Conservation (phyloP, 805 yeast species). For the Komagataella mondaviorum region DNA sequence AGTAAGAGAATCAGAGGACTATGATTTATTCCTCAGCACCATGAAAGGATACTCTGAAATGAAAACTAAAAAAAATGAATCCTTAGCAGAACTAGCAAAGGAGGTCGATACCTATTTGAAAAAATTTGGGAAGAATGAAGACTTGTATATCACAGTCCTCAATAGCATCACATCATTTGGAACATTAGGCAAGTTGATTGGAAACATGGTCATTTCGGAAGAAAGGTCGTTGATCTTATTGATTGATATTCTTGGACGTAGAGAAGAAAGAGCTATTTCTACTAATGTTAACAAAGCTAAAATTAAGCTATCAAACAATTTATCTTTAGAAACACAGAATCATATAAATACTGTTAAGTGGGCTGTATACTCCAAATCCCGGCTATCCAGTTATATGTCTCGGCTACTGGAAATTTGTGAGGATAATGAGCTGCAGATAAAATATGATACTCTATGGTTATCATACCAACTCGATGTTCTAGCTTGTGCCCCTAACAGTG, state of each 20-base stretch:
- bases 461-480: slow-evolving; percentile 42
- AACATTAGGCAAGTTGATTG: neutral
- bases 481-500: slow-evolving; percentile 31
- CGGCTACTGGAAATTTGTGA: slow-evolving; percentile 24
- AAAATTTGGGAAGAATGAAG: slow-evolving; percentile 12
- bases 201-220: neutral
- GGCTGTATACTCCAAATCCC: slow-evolving; percentile 6
- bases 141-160: neutral
- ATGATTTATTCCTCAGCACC: slow-evolving; percentile 30
- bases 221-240: neutral
- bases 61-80: slow-evolving; percentile 26
- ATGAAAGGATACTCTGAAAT: slow-evolving; percentile 29
- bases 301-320: no score
- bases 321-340: neutral
- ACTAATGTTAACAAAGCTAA: neutral
- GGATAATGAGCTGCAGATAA: slow-evolving; percentile 47
- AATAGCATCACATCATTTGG: neutral
- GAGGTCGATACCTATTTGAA: slow-evolving; percentile 33
- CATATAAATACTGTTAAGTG: neutral
- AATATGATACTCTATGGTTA: slow-evolving; percentile 46
- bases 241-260: neutral
- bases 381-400: slow-evolving; percentile 5
- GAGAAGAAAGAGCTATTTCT: neutral
- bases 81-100: slow-evolving; percentile 32
- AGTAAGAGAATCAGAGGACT: slow-evolving; percentile 22